Conservation (phyloP, 1,139 yeast species). For the Kodamaea sp. region DNA sequence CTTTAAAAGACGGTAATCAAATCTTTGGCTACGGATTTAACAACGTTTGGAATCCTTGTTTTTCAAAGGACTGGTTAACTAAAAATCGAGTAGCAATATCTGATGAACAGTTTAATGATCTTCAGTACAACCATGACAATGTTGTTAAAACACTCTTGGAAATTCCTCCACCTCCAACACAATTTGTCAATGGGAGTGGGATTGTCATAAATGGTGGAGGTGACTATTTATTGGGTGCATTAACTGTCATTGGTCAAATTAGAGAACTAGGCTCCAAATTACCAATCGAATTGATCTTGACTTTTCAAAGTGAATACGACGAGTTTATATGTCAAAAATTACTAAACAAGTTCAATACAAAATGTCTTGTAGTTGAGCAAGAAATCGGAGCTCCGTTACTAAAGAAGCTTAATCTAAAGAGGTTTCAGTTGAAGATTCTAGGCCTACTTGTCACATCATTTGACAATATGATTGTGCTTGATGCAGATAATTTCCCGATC, state of each 20-base stretch:
- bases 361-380: conserved; percentile 32
- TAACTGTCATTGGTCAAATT: conserved; percentile 17
- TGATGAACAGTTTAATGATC: conserved; percentile 18
- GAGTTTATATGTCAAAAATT: conserved; percentile 16
- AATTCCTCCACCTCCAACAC: conserved; percentile 13
- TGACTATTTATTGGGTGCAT: conserved; percentile 18
- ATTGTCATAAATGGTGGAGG: conserved; percentile 20
- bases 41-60: conserved; percentile 9
- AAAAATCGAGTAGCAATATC: conserved; percentile 14
- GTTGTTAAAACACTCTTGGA: conserved; percentile 12
- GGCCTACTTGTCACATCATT: conserved; percentile 20
- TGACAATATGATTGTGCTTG: conserved; percentile 21
- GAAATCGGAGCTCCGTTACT: conserved; percentile 27
- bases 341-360: conserved; percentile 18
- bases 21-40: conserved; percentile 11
- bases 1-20: conserved; percentile 6
- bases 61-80: conserved; percentile 9
- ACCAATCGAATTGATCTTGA: conserved; percentile 18
- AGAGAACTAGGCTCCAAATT: conserved; percentile 18
- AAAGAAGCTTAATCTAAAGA: conserved; percentile 13
- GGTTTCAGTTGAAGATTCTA: conserved; percentile 20
- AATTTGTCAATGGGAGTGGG: conserved; percentile 13
- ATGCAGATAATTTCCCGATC: conserved; percentile 23
- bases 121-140: conserved; percentile 11
- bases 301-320: conserved; percentile 18